phyloP scores from a whole-genome alignment of 768 basidiomycete genomes.

The Leccinum longicurvipes region DNA sequence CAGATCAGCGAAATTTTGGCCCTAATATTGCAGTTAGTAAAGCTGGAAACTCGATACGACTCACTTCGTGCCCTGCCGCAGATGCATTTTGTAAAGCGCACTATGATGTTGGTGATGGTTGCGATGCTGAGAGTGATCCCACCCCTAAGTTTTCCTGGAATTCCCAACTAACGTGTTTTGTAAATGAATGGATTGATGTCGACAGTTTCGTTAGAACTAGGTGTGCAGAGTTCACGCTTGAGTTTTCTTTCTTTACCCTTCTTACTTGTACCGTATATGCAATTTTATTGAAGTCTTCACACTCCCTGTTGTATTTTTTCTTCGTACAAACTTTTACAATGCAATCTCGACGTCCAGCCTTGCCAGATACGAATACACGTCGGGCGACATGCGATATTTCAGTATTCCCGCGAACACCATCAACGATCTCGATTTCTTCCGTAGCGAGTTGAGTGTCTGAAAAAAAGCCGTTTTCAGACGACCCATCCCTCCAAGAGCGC shows the following conservation, averaged over 20 bases:
- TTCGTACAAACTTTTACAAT: too few relatives aligned
- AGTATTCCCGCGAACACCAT: slow-evolving; percentile 88
- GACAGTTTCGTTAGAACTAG: too few relatives aligned
- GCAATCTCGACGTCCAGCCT: slow-evolving; percentile 84
- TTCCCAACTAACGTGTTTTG: too few relatives aligned
- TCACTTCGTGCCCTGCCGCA: background rate
- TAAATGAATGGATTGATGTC: too few relatives aligned
- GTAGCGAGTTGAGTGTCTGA: slow-evolving; percentile 58
- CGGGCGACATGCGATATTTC: slow-evolving; percentile 86
- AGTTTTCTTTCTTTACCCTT: too few relatives aligned
- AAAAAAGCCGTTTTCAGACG: slow-evolving; percentile 2
- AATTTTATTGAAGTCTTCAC: too few relatives aligned
- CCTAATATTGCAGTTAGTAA: background rate
- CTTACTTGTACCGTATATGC: too few relatives aligned
- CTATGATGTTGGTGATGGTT: background rate
- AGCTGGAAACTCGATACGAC: background rate
- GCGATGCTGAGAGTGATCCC: background rate
- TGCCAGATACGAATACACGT: slow-evolving; percentile 86
- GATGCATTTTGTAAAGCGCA: background rate
- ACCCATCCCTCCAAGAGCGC: slow-evolving; percentile 13
- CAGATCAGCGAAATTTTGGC: background rate
- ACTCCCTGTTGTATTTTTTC: too few relatives aligned
- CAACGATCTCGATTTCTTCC: slow-evolving; percentile 79
- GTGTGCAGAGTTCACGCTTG: too few relatives aligned
- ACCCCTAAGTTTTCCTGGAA: too few relatives aligned